A percentile compares a stretch with the other conserved stretches of the same genome.
Evolutionary conservation across 1,284 basidiomycete species (phyloP).

Genomic region (Melampsora americana): DNA sequence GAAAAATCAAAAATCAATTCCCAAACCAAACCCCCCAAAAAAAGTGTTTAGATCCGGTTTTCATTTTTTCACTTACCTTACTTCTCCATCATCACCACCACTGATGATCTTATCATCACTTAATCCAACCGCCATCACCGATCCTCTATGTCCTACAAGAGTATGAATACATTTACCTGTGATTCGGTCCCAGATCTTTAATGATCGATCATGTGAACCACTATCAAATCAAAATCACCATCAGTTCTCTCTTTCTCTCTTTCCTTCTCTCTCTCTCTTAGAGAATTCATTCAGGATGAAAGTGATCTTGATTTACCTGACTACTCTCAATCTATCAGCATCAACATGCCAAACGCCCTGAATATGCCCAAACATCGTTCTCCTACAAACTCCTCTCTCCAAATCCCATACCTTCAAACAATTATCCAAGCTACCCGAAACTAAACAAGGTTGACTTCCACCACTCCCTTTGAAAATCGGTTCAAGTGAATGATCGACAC

Average conservation of each 20-base stretch:
- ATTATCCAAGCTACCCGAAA: conserved; percentile 90
- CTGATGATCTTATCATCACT: conserved; percentile 95
- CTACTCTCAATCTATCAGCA: conserved; percentile 84
- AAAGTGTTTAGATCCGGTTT: not conserved
- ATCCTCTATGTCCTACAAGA: conserved; percentile 86
- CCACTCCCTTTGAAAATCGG: conserved; percentile 46
- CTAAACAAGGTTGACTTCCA: conserved; percentile 63
- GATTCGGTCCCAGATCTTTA: conserved; percentile 81
- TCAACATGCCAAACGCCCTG: conserved; percentile 80
- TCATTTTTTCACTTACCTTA: conserved; percentile 52
- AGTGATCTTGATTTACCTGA: conserved; percentile 55
- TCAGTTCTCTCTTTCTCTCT: too few species aligned
- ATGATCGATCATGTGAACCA: conserved; percentile 33
- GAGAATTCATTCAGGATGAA: not conserved
- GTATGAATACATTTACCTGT: conserved; percentile 83
- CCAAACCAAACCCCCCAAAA: conserved; percentile 44
- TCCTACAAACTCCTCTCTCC: conserved; percentile 69
- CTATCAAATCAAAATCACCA: not conserved
- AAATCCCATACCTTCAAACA: conserved; percentile 97
- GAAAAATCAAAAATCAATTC: conserved; percentile 25
- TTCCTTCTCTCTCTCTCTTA: not conserved
- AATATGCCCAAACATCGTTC: conserved; percentile 85
- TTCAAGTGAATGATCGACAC: conserved; percentile 18
- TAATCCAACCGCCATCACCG: conserved; percentile 83
- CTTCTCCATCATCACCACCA: conserved; percentile 81